phyloP scores from a whole-genome alignment of 805 yeast species.

The Tetrapisispora arboricola region DNA sequence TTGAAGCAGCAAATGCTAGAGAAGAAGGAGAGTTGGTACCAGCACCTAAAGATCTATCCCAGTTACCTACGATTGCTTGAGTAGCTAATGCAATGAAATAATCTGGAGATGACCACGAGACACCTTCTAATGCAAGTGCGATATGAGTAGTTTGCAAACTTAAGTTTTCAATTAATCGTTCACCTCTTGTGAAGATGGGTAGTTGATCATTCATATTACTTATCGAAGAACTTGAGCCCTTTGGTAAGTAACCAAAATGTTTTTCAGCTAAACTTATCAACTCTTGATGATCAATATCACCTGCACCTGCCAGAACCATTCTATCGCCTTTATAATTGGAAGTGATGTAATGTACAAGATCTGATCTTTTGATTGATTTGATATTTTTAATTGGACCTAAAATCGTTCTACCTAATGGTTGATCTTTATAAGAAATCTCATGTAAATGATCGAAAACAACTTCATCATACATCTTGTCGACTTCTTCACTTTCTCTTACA shows the following conservation, averaged over 20 bases:
- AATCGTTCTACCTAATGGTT: conserved; percentile 93
- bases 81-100: conserved; percentile 92
- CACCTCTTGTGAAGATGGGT: conserved; percentile 79
- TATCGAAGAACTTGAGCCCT: conserved; percentile 25
- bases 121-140: conserved; percentile 95
- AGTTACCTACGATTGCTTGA: conserved; percentile 92
- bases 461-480: conserved; percentile 96
- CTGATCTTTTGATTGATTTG: conserved; percentile 63
- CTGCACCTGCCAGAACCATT: conserved; percentile 97
- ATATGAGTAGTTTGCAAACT: conserved; percentile 82
- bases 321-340: conserved; percentile 91
- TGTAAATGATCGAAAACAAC: conserved; percentile 95
- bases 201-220: conserved; percentile 29
- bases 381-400: conserved; percentile 90
- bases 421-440: conserved; percentile 80
- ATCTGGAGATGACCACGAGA: conserved; percentile 92
- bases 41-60: conserved; percentile 89
- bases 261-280: conserved; percentile 67
- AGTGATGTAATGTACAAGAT: conserved; percentile 67
- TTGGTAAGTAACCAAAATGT: conserved; percentile 59
- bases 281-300: conserved; percentile 81
- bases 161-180: conserved; percentile 71
- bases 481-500: conserved; percentile 93
- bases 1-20: conserved; percentile 49
- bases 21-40: conserved; percentile 82